Evolutionary conservation across 768 basidiomycete species (phyloP), one percentile per base, ranked within the genome.

Genomic region (Lactarius quietus): DNA sequence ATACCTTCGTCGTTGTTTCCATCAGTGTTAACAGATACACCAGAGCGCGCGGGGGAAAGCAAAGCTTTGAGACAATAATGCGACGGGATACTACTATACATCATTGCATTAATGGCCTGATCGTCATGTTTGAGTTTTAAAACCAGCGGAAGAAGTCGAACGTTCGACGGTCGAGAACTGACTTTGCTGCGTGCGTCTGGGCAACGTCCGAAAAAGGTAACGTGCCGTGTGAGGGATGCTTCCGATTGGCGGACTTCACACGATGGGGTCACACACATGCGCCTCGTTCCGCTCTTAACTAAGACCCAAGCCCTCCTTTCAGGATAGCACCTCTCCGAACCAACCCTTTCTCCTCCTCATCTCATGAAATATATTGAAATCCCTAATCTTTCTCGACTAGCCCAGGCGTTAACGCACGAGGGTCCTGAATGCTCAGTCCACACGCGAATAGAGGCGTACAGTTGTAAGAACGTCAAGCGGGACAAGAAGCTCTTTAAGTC

Each of bases 401-500:
- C 89, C 0, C 85, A 88, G 72, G 84, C 87, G 18, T 87, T 95
- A 56, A 88, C 89, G 6, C 90, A 92, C 75, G 89, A 93, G 69
- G 92, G 93, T 14, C 85, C 89, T 56, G 92, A 95, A 76, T 93
- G 92, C 76, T 84, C 87, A 6, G 93, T 96, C 8, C 88, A 93
- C 77, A 93, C 93, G 53, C 86, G 94, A 69, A 88, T 98, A 76
- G 96, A 98, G 77, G 95, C 93, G 0, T 99, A 98, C 81, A 92
- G 90, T 73, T 95, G 93, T 84, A 99, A 99, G 84, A 89, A 95
- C 77, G 90, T 97, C 77, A 92, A 93, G 71, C 89, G 92, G 72
- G 97, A 99, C 83, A 93, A 95, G 85, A 92, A 90, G 75, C 89
- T 98, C 76, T 94, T 94, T 83, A 93, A 92, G 74, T 81, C 87